Base-by-base conservation (phyloP, 768 basidiomycete genomes). In the Auriscalpium vulgare region DNA sequence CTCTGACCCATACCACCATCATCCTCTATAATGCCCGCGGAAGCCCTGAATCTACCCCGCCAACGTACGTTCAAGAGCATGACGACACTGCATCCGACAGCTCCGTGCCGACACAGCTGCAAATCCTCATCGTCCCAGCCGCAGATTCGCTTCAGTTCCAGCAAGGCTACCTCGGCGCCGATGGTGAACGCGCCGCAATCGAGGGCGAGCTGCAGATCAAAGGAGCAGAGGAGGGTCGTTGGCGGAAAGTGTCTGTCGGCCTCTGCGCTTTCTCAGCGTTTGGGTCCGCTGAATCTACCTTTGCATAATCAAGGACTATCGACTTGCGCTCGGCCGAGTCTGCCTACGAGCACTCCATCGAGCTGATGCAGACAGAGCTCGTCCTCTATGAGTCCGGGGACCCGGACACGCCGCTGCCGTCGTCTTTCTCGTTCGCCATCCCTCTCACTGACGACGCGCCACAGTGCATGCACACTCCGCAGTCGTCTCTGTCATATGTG, bases 131-230 rank as follows among this genome's bases (percentile, higher is more conserved):
- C 57, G 74, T 84, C 11, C 91, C 92, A 0, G 77, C 82, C 13
- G 74, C 79, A 50, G 80, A 87, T 67, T 76, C 83, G 19, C 74
- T 88, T 55, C 80, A 83, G 67, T 95, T 94, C 64, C 92, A 94
- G 72, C 87, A 84, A 64, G 92, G 92, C 10, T 90, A 80, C 67
- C 75, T 94, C 8, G 92, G 92, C 51, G 88, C 85, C 21, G 88
- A 91, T 55, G 88, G 80, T 51, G 91, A 92, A 69, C 78, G 77
- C 57, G 88, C 91, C 13, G 85, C 88, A 9, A 80, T 94, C 53
- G 91, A 92, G 65, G 92, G 92, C 48, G 91, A 93, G 66, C 75
- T 94, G 16, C 91, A 93, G 67, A 74, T 93, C 62, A 94, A 93
- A 70, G 86, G 81, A 55, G 76, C 77, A 37, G 77, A 78, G 55